Evolutionary conservation across 2,329 filamentous ascomycete species (phyloP).

Genomic region (Trichoderma asperellum): DNA sequence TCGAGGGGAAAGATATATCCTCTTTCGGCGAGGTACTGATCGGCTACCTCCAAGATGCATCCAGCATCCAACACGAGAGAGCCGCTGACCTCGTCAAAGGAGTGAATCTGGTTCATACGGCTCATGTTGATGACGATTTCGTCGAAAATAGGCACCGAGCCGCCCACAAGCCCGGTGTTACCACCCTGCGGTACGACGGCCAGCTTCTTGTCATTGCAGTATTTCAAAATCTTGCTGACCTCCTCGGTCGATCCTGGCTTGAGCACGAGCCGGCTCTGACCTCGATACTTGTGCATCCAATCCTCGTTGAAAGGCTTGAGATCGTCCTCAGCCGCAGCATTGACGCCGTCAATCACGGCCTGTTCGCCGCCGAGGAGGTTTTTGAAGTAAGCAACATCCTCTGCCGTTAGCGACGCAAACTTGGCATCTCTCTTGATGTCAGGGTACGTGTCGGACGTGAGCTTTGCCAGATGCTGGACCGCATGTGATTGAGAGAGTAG

Average conservation of each 20-base stretch:
- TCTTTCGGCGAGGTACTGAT: conserved; percentile 80
- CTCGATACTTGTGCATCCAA: conserved; percentile 99
- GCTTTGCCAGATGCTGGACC: conserved; percentile 52
- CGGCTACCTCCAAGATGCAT: conserved; percentile 85
- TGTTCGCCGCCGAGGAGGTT: conserved; percentile 71
- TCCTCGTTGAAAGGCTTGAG: conserved; percentile 92
- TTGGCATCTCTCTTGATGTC: conserved; percentile 76
- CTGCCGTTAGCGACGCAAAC: conserved; percentile 72
- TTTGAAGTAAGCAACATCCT: conserved; percentile 84
- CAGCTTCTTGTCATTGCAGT: conserved; percentile 91
- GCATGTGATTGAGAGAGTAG: conserved; percentile 36
- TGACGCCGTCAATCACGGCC: conserved; percentile 80
- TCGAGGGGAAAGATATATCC: conserved; percentile 94
- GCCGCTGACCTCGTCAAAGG: conserved; percentile 91
- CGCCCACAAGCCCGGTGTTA: conserved; percentile 94
- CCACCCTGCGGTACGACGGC: conserved; percentile 97
- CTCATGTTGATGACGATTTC: conserved; percentile 93
- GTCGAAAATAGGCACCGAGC: conserved; percentile 95
- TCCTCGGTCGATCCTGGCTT: conserved; percentile 84
- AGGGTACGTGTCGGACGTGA: conserved; percentile 86
- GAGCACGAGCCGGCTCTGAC: conserved; percentile 83
- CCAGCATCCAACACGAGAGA: conserved; percentile 89
- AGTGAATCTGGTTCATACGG: conserved; percentile 88
- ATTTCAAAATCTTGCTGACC: conserved; percentile 86
- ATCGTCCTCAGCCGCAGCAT: conserved; percentile 66